Evolutionary conservation across 2,329 filamentous ascomycete genomes (phyloP).

Genomic region (Neurospora sp.): DNA sequence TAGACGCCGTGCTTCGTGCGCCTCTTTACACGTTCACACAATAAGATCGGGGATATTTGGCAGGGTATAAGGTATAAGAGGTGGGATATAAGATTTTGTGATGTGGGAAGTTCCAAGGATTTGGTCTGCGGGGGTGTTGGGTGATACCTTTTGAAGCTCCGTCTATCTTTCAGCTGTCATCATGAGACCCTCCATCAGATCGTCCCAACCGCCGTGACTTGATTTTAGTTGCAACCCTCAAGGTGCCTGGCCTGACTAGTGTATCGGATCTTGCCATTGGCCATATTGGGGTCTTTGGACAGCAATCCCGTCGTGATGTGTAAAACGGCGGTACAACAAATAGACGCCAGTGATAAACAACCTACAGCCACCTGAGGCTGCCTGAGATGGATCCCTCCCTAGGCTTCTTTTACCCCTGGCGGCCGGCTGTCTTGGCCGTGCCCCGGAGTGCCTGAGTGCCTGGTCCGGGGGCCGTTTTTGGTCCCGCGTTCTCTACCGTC

Average conservation of each 20-base stretch:
- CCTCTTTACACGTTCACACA: background rate
- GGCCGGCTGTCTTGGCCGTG: background rate
- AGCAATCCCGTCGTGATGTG: background rate
- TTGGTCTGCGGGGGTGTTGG: background rate
- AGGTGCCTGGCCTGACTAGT: background rate
- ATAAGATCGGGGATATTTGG: background rate
- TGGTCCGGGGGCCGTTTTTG: background rate
- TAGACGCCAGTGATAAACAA: background rate
- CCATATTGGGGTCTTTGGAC: background rate
- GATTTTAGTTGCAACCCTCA: background rate
- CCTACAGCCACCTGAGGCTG: background rate
- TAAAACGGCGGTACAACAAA: background rate
- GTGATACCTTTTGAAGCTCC: background rate
- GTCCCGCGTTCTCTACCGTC: background rate
- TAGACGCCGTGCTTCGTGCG: background rate
- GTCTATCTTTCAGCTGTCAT: background rate
- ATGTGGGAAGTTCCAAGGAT: background rate
- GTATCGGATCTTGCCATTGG: background rate
- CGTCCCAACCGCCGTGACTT: background rate
- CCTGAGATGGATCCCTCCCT: background rate
- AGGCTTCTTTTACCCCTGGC: background rate
- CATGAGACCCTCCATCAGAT: background rate
- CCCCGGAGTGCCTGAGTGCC: background rate
- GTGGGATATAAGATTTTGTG: background rate
- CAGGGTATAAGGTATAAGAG: background rate